phyloP scores from a whole-genome alignment of 768 basidiomycete genomes.

The Psilocybe tampanensis region DNA sequence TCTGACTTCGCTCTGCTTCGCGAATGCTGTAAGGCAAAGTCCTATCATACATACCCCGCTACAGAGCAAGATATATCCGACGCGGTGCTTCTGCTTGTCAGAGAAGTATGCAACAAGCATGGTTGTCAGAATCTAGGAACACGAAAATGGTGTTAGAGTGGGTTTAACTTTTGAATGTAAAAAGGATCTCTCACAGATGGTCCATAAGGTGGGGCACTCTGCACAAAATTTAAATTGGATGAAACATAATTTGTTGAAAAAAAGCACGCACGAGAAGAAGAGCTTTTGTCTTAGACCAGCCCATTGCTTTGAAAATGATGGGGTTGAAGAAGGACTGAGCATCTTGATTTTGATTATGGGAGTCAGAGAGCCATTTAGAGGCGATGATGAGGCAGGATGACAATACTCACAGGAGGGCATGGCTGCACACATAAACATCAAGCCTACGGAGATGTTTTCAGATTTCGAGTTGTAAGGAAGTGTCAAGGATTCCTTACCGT shows the following conservation, averaged over 20 bases:
- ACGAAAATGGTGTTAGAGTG: conserved; percentile 2
- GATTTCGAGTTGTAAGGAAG: neutral
- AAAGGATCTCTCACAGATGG: conserved; percentile 35
- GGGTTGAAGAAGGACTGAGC: conserved; percentile 49
- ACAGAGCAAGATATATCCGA: conserved; percentile 42
- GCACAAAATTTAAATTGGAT: conserved; percentile 1
- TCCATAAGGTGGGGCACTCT: conserved; percentile 51
- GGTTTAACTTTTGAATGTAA: neutral
- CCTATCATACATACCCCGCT: conserved; percentile 41
- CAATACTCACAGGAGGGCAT: conserved; percentile 41
- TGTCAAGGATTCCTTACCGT: conserved; percentile 30
- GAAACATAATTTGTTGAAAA: neutral
- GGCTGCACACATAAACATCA: conserved; percentile 47
- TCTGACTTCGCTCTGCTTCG: conserved; percentile 35
- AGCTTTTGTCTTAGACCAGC: conserved; percentile 33
- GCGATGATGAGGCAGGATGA: neutral
- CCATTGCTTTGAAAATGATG: conserved; percentile 48
- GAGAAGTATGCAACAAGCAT: conserved; percentile 49
- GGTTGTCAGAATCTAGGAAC: conserved; percentile 36
- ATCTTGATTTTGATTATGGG: conserved; percentile 27
- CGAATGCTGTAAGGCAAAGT: conserved; percentile 39
- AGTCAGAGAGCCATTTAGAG: neutral
- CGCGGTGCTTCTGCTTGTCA: conserved; percentile 44
- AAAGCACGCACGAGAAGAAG: conserved; percentile 42
- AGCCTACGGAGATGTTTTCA: conserved; percentile 28